phyloP scores from a whole-genome alignment of 495 filamentous ascomycete genomes.

The Aspergillus diversus region DNA sequence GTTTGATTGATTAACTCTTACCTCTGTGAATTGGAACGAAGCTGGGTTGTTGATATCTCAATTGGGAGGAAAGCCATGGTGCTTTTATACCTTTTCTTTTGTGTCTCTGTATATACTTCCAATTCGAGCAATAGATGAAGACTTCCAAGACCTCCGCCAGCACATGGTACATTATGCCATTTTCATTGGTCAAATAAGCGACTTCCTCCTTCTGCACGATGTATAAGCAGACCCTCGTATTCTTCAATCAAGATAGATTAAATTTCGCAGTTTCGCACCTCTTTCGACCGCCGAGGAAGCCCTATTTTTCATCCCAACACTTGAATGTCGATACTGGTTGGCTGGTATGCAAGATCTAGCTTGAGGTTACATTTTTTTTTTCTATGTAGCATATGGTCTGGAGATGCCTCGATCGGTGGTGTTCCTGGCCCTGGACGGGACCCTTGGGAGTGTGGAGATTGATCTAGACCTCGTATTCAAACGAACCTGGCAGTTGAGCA shows the following conservation, averaged over 20 bases:
- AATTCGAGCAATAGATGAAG: neutral
- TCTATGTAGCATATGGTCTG: too few species aligned
- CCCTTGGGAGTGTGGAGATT: too few species aligned
- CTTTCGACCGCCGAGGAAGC: neutral
- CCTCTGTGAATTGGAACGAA: neutral
- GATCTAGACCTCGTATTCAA: too few species aligned
- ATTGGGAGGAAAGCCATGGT: neutral
- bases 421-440: too few species aligned
- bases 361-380: too few species aligned
- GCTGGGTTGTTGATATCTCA: neutral
- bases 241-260: neutral
- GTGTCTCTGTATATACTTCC: neutral
- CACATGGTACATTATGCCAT: neutral
- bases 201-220: neutral
- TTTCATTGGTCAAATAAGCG: neutral
- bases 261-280: neutral
- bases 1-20: too few species aligned
- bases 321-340: too few species aligned
- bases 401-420: too few species aligned
- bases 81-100: neutral
- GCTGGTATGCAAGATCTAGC: too few species aligned
- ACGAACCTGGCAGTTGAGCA: too few species aligned
- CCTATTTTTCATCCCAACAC: neutral
- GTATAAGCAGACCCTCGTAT: neutral
- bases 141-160: neutral